Evolutionary conservation across 2,329 filamentous ascomycete species (phyloP).

Genomic region (Talaromyces islandicus): DNA sequence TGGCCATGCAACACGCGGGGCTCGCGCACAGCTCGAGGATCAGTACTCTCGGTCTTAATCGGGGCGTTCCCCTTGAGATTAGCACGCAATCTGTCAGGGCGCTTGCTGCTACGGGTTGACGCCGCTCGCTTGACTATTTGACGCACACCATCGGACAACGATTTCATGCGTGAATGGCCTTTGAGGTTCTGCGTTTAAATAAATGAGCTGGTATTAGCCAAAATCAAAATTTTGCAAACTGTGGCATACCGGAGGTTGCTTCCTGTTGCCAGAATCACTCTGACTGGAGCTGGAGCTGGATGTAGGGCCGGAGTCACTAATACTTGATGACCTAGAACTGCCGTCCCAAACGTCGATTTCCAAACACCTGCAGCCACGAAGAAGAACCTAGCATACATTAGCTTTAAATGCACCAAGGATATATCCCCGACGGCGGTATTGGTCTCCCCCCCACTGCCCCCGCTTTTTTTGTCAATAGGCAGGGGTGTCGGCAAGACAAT

Average conservation of each 20-base stretch:
- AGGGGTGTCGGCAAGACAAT: conserved; percentile 2
- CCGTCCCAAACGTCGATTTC: conserved; percentile 96
- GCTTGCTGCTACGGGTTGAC: background rate
- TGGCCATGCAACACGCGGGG: conserved; percentile 81
- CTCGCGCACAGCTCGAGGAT: conserved; percentile 45
- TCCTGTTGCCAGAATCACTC: background rate
- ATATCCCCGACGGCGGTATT: background rate
- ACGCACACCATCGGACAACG: conserved; percentile 1
- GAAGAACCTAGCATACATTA: conserved; percentile 53
- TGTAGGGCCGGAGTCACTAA: conserved; percentile 23
- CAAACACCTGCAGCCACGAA: conserved; percentile 76
- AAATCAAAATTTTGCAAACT: background rate
- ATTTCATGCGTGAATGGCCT: conserved; percentile 10
- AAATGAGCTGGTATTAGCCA: background rate
- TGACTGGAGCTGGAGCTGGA: conserved; percentile 17
- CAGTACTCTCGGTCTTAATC: background rate
- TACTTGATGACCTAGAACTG: conserved; percentile 35
- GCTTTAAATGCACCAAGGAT: background rate
- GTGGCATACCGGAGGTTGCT: background rate
- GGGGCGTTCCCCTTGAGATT: background rate
- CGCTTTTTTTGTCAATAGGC: background rate
- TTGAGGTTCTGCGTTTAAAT: conserved; percentile 20
- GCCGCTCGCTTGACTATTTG: background rate
- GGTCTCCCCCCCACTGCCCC: background rate
- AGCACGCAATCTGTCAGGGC: background rate